phyloP scores from a whole-genome alignment of 2,329 filamentous ascomycete genomes.

The Penicillium rolfsii region DNA sequence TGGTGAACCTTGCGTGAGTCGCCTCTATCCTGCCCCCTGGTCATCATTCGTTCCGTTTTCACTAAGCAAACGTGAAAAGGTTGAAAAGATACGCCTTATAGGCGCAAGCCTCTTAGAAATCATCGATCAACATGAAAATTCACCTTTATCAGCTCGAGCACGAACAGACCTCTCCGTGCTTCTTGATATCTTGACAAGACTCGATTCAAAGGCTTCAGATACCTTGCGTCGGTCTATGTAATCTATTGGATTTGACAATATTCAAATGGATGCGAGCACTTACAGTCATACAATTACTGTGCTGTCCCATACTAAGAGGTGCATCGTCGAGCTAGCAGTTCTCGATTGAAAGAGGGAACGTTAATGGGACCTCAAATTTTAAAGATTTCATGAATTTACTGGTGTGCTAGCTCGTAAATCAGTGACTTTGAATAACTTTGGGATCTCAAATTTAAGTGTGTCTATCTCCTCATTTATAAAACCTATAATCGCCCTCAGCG shows the following conservation, averaged over 20 bases:
- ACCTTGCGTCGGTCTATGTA: conserved; percentile 33
- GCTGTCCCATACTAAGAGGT: no score
- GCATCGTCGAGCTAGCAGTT: no score
- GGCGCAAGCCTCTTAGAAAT: conserved; percentile 25
- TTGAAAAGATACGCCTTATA: conserved; percentile 25
- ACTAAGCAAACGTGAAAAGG: conserved; percentile 6
- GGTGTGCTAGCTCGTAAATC: neutral
- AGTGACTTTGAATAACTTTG: neutral
- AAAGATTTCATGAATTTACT: neutral
- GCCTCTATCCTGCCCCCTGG: neutral
- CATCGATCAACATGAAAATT: conserved; percentile 42
- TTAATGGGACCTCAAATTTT: no score
- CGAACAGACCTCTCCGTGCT: conserved; percentile 46
- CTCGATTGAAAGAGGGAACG: no score
- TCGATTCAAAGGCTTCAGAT: conserved; percentile 52
- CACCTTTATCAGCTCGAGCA: conserved; percentile 43
- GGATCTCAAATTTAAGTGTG: neutral
- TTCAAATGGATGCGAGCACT: neutral
- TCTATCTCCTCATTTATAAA: neutral
- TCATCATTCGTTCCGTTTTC: neutral
- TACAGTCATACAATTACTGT: no score
- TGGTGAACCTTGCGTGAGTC: conserved; percentile 26
- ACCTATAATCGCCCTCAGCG: neutral
- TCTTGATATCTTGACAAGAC: conserved; percentile 46
- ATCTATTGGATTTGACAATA: neutral